Base-by-base conservation (phyloP, 176 grass and related monocot genomes). In the Raddia distichophylla region DNA sequence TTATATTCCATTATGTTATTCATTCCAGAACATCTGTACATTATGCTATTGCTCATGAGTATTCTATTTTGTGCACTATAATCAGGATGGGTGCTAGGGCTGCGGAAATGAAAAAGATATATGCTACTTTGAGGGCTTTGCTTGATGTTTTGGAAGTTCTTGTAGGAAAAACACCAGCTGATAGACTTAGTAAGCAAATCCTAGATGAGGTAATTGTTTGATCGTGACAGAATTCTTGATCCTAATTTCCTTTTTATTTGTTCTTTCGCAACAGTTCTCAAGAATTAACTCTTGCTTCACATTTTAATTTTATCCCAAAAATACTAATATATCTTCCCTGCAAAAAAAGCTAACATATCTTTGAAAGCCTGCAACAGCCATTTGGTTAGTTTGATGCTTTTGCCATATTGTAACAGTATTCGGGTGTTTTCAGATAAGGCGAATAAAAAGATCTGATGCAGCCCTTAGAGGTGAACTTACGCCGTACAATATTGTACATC, bases 401-500 rank as follows among this genome's bases (percentile, higher is more conserved):
- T 73, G 65, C 37, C 51, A 27, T 15, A 49, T 61, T 85, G 58
- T 76, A 51, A 71, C 52, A 63, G 19, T 64, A 40, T 79, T 45
- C 48, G 6, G 0, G 0, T 20, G 72, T 75, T 77, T 84, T 69
- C 84, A 98, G 95, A 88, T 94, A 76, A 93, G 42, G 77, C 91
- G 51, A 89, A 94, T 93, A 54, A 91, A 89, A 90, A 88, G 72
- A 89, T 84, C 92, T 22, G 95, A 95, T 82, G 92, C 87, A 83
- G 82, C 81, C 8, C 62, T 98, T 72, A 82, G 88, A 70, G 95
- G 90, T n/a, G 95, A 95, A 89, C 78, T 95, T 81, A 76, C 79
- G 48, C 90, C 88, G 10, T 98, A 93, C 82, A 98, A 98, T 75
- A 98, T 98, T 87, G 89, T 98, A 67, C 95, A 92, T 49, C 83